Conservation (phyloP, 148 eudicot species). For the Persicaria tinctoria region DNA sequence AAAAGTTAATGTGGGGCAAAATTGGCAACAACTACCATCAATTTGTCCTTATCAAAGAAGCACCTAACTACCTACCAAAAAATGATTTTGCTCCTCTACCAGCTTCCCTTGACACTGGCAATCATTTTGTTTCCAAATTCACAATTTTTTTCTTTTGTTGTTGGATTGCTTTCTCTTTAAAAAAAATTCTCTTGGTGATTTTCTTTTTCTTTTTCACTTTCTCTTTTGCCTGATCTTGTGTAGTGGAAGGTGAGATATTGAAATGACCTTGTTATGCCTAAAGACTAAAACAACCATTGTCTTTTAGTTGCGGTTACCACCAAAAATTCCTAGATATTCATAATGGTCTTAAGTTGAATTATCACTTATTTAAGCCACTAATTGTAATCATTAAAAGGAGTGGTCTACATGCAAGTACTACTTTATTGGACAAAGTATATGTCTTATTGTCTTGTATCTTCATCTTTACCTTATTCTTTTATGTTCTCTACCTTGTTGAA, state of each 20-base stretch:
- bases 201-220: neutral
- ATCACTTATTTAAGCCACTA: neutral
- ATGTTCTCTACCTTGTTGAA: too few relatives aligned
- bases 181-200: neutral
- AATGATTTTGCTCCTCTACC: slow-evolving; percentile 4
- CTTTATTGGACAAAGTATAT: too few relatives aligned
- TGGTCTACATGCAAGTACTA: too few relatives aligned
- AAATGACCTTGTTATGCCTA: too few relatives aligned
- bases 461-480: neutral
- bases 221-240: neutral
- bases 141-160: neutral
- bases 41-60: neutral
- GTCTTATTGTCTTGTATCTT: neutral
- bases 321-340: neutral
- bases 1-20: neutral
- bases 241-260: neutral
- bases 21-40: neutral
- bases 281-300: too few relatives aligned
- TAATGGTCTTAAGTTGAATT: neutral
- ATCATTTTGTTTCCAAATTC: neutral
- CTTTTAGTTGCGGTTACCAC: neutral
- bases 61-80: slow-evolving; percentile 3
- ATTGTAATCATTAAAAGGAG: neutral
- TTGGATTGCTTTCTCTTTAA: neutral
- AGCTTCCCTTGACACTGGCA: neutral